phyloP scores from a whole-genome alignment of 768 basidiomycete genomes.

The Hebeloma cylindrosporum region DNA sequence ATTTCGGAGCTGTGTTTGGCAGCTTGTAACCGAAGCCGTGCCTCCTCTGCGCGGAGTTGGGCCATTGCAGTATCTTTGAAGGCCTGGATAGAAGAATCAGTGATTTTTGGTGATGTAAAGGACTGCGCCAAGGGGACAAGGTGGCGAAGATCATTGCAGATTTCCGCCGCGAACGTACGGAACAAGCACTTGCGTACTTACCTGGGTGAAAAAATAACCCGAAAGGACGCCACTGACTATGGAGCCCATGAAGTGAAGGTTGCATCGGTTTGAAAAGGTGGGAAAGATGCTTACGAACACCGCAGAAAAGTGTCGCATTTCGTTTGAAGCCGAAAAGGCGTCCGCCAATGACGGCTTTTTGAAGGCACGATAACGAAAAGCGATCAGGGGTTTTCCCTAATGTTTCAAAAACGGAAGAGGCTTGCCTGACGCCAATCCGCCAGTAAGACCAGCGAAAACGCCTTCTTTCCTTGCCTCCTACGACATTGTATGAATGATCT shows the following conservation, averaged over 20 bases:
- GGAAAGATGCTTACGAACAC: constrained; percentile 53
- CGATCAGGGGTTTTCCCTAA: constrained; percentile 15
- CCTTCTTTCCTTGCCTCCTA: constrained; percentile 75
- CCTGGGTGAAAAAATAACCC: constrained; percentile 75
- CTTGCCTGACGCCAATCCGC: constrained; percentile 69
- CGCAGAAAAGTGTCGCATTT: constrained; percentile 63
- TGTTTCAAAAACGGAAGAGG: constrained; percentile 22
- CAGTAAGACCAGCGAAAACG: constrained; percentile 68
- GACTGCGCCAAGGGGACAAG: no score
- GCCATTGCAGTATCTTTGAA: constrained; percentile 15
- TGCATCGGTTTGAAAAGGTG: constrained; percentile 20
- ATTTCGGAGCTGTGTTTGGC: background rate
- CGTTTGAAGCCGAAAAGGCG: constrained; percentile 63
- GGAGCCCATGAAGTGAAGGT: constrained; percentile 17
- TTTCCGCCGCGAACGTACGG: constrained; percentile 10
- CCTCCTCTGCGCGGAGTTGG: constrained; percentile 11
- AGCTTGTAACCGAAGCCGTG: constrained; percentile 7
- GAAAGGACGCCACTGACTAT: constrained; percentile 66
- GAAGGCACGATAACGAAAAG: constrained; percentile 9
- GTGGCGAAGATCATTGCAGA: constrained; percentile 1
- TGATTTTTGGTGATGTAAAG: background rate
- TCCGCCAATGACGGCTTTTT: constrained; percentile 60
- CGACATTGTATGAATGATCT: constrained; percentile 9
- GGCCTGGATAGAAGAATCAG: constrained; percentile 7
- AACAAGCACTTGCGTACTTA: constrained; percentile 40